phyloP scores from a whole-genome alignment of 495 filamentous ascomycete genomes.

The Xylona heveae region DNA sequence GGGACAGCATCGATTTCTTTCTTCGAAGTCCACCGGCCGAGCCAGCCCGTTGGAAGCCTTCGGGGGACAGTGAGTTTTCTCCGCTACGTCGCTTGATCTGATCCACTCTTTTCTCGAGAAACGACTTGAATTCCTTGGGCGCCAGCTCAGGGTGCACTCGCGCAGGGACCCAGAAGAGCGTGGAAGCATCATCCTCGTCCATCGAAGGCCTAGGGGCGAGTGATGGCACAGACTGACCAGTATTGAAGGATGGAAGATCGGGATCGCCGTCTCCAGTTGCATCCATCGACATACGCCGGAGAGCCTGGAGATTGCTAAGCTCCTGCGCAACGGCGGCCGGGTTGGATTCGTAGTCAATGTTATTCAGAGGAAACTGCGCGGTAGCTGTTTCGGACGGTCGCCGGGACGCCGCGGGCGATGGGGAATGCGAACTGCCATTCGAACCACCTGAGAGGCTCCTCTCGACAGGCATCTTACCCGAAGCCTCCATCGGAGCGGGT shows the following conservation, averaged over 20 bases:
- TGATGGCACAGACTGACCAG: slow-evolving; percentile 38
- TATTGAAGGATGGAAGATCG: slow-evolving; percentile 69
- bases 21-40: slow-evolving; percentile 46
- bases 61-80: slow-evolving; percentile 43
- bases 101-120: slow-evolving; percentile 79
- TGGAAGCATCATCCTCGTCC: slow-evolving; percentile 70
- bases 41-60: slow-evolving; percentile 36
- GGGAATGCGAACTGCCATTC: too few species aligned
- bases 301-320: slow-evolving; percentile 81
- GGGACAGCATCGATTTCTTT: slow-evolving; percentile 91
- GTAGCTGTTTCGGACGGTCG: slow-evolving; percentile 48
- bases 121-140: slow-evolving; percentile 90
- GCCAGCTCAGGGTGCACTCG: slow-evolving; percentile 87
- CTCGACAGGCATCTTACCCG: slow-evolving; percentile 5
- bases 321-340: slow-evolving; percentile 88
- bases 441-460: neutral
- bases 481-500: slow-evolving; percentile 7
- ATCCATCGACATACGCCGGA: slow-evolving; percentile 97
- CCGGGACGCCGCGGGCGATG: too few species aligned
- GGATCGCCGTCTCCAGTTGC: slow-evolving; percentile 79
- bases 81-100: slow-evolving; percentile 70
- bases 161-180: slow-evolving; percentile 90
- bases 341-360: slow-evolving; percentile 81
- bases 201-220: slow-evolving; percentile 54
- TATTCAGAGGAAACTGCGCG: slow-evolving; percentile 63